Evolutionary conservation across 352 stramenopile species (phyloP).

Genomic region (Pythium rhizo-oryzae): DNA sequence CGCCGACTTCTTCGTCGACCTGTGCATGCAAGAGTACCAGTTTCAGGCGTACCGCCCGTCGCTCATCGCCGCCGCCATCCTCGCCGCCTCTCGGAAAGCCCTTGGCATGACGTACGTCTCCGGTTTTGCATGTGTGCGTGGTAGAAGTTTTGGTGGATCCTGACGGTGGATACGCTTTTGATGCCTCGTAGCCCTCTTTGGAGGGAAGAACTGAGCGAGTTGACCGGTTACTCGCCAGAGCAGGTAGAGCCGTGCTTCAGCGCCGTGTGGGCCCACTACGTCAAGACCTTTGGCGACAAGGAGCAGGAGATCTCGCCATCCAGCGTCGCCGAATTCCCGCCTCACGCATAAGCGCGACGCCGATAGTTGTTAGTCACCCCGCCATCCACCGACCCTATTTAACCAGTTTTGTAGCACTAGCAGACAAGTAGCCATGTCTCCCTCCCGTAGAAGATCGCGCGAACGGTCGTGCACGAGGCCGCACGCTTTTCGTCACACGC

Average conservation of each 20-base stretch:
- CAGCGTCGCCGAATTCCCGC: slow-evolving; percentile 51
- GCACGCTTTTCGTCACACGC: not conserved
- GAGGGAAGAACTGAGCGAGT: slow-evolving; percentile 77
- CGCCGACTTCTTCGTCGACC: slow-evolving; percentile 84
- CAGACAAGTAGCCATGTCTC: slow-evolving; percentile 15
- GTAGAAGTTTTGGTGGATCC: not conserved
- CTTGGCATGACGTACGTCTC: slow-evolving; percentile 61
- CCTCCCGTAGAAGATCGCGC: not conserved
- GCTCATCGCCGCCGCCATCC: slow-evolving; percentile 71
- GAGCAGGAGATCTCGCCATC: slow-evolving; percentile 73
- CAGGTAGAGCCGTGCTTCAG: slow-evolving; percentile 86
- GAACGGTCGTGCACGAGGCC: slow-evolving; percentile 11
- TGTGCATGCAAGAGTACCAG: slow-evolving; percentile 86
- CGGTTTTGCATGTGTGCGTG: not conserved
- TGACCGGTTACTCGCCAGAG: slow-evolving; percentile 80
- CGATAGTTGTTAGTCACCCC: not conserved
- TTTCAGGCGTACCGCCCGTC: slow-evolving; percentile 86
- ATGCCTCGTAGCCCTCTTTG: slow-evolving; percentile 55
- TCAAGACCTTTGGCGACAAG: slow-evolving; percentile 73
- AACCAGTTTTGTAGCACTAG: slow-evolving; percentile 34
- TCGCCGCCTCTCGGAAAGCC: slow-evolving; percentile 77
- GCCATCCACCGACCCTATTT: slow-evolving; percentile 28
- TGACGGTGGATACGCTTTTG: not conserved
- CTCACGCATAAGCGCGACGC: slow-evolving; percentile 20
- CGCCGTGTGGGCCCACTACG: slow-evolving; percentile 84